Evolutionary conservation across 768 basidiomycete genomes (phyloP).

Genomic region (Termitomyces eurrhizus): DNA sequence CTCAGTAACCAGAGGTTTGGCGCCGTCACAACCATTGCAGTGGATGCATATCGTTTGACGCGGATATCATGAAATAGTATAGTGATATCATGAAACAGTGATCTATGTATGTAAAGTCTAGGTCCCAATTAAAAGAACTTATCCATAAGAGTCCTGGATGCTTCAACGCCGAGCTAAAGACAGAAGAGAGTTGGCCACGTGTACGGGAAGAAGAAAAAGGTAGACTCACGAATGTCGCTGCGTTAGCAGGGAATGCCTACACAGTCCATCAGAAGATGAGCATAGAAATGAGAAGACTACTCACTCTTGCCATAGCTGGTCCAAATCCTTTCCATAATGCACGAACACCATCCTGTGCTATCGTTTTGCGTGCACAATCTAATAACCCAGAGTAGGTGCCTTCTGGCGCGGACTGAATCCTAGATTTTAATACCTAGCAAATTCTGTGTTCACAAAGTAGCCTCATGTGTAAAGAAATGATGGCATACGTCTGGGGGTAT

Average conservation of each 20-base stretch:
- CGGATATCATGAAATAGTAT: not conserved
- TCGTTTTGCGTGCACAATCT: conserved; percentile 90
- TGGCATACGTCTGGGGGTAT: conserved; percentile 89
- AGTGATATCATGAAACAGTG: not conserved
- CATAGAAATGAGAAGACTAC: conserved; percentile 20
- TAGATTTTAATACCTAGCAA: conserved; percentile 86
- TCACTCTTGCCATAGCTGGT: conserved; percentile 90
- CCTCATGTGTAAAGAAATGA: not conserved
- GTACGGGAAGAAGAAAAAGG: not conserved
- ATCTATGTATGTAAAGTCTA: conserved; percentile 1
- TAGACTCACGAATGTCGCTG: conserved; percentile 80
- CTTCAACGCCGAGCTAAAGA: conserved; percentile 84
- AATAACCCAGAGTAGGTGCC: conserved; percentile 95
- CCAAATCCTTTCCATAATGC: conserved; percentile 98
- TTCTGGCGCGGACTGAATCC: conserved; percentile 93
- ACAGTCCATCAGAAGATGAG: not conserved
- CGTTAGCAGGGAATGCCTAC: conserved; percentile 96
- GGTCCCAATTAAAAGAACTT: conserved; percentile 39
- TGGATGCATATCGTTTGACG: not conserved
- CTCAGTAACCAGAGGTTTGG: not conserved
- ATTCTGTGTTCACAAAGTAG: not conserved
- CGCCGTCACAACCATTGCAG: not conserved
- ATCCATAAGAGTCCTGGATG: conserved; percentile 82
- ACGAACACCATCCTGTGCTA: conserved; percentile 79
- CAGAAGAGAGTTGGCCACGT: conserved; percentile 13